These are phyloP conservation scores for Blastocrithidia nonstop DNA, from an alignment of 208 protist genomes.

Conservation along the genomic window DNA sequence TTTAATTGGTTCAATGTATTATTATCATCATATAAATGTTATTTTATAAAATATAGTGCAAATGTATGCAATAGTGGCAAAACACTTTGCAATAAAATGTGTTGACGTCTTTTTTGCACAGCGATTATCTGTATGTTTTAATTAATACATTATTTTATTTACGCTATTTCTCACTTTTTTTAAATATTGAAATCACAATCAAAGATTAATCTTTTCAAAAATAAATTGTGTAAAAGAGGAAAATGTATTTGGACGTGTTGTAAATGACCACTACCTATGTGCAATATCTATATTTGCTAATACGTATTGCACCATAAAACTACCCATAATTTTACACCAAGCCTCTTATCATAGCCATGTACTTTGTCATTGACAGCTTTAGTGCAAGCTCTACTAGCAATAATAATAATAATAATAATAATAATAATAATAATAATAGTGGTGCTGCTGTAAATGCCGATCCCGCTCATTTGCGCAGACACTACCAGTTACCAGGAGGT, in stretches of 20 bases:
- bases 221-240: too few species aligned
- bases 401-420: conserved; percentile 7
- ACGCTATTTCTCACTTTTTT: too few species aligned
- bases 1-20: too few species aligned
- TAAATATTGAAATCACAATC: too few species aligned
- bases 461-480: too few species aligned
- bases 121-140: neutral
- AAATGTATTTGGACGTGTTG: conserved; percentile 50
- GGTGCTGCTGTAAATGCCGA: neutral
- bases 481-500: conserved; percentile 9
- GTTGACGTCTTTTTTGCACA: neutral
- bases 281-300: conserved; percentile 49
- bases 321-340: conserved; percentile 28
- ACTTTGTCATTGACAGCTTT: conserved; percentile 9
- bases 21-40: too few species aligned
- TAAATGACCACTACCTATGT: conserved; percentile 57
- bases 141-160: neutral
- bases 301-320: conserved; percentile 19
- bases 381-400: neutral
- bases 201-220: too few species aligned
- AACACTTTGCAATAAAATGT: neutral
- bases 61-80: too few species aligned
- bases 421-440: conserved; percentile 13
- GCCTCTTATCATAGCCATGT: conserved; percentile 13
- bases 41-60: too few species aligned